Evolutionary conservation across 768 basidiomycete species (phyloP), one percentile per base, ranked within the genome.

Genomic region (Hebeloma cylindrosporum): DNA sequence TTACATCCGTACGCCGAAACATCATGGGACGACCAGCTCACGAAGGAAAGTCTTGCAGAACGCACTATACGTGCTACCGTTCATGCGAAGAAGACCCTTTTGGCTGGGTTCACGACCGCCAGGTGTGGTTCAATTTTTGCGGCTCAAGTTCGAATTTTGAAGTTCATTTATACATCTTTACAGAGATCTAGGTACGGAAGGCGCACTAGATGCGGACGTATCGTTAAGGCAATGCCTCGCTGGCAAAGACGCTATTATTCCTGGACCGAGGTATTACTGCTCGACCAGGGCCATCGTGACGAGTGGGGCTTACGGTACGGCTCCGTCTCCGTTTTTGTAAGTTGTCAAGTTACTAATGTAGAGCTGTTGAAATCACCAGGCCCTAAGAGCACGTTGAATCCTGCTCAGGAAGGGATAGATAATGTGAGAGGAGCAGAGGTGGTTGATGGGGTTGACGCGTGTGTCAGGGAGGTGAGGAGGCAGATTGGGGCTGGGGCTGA

Each of bases 111-210:
- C 57, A 84, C 84, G 0, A 70, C 78, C 6, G 80, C 83, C 10
- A 67, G 80, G 83, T 81, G 18, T 14, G 61, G 60, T 36, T 20
- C 32, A 14, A 27, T 13, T 21, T 21, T 26, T 18, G 18, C 27
- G 38, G 14, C 20, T 35, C n/a, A n/a, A n/a, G n/a, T n/a, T n/a
- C n/a, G n/a, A n/a, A n/a, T n/a, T n/a, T n/a, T n/a, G n/a, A n/a
- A n/a, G n/a, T n/a, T n/a, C n/a, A n/a, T n/a, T n/a, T n/a, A n/a
- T n/a, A n/a, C n/a, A n/a, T n/a, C n/a, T n/a, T n/a, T 9, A 26
- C 54, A 82, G 81, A 23, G 82, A 84, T 53, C 66, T 85, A 4
- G 82, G 83, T n/a, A 83, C 82, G 1, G 82, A 85, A 58, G 82
- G 81, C 2, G 80, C 81, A 1, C 73, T 64, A 18, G 82, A 83